Evolutionary conservation across 1,284 basidiomycete genomes (phyloP).

Genomic region (Trichosporon sp.): DNA sequence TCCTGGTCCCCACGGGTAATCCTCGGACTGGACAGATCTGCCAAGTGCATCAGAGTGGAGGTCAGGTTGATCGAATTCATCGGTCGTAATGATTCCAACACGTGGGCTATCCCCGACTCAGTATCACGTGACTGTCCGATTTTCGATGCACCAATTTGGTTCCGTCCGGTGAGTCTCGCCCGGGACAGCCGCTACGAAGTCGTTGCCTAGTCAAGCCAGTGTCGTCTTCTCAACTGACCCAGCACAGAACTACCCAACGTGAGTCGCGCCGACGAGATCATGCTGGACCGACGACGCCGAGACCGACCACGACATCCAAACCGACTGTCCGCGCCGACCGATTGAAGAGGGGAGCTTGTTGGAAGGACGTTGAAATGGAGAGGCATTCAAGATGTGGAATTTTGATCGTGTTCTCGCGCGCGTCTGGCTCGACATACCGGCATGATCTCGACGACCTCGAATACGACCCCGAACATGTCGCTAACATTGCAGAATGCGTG

Average conservation of each 20-base stretch:
- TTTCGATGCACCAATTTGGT: neutral
- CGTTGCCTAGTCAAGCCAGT: slow-evolving; percentile 8
- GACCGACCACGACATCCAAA: neutral
- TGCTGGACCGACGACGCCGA: slow-evolving; percentile 12
- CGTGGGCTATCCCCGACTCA: neutral
- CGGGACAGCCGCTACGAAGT: neutral
- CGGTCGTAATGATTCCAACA: neutral
- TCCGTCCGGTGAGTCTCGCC: neutral
- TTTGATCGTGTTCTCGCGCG: neutral
- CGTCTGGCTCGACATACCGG: neutral
- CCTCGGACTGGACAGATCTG: neutral
- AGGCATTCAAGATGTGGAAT: neutral
- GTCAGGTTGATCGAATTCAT: neutral
- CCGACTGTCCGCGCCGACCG: neutral
- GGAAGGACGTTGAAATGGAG: neutral
- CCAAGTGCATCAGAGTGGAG: neutral
- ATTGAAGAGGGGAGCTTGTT: neutral
- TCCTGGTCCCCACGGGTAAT: slow-evolving; percentile 5
- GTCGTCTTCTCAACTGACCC: slow-evolving; percentile 19
- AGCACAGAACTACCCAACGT: slow-evolving; percentile 20
- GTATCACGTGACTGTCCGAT: neutral
- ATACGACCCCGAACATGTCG: no score
- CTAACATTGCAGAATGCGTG: slow-evolving; percentile 66
- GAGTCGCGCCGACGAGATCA: slow-evolving; percentile 15
- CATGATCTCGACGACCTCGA: slow-evolving; percentile 1